A percentile compares a stretch with the other conserved stretches of the same genome.
Evolutionary conservation across 1,139 yeast genomes (phyloP).

Genomic region (Scheffersomyces segobiensis): DNA sequence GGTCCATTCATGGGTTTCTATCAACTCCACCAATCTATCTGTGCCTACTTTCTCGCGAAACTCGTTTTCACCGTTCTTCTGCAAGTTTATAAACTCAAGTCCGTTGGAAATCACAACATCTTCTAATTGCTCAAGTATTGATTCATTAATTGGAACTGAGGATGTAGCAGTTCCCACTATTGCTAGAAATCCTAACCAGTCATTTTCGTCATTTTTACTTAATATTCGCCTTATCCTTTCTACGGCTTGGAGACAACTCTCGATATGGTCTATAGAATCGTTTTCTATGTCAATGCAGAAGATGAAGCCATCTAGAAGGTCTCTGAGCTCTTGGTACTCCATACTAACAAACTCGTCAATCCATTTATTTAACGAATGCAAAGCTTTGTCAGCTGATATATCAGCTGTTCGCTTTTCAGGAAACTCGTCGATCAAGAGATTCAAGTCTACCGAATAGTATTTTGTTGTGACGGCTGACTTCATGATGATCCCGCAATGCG

Average conservation of each 20-base stretch:
- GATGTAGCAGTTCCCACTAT: slow-evolving; percentile 22
- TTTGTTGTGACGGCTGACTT: slow-evolving; percentile 30
- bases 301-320: slow-evolving; percentile 39
- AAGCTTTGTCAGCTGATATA: slow-evolving; percentile 6
- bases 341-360: slow-evolving; percentile 27
- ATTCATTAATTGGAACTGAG: slow-evolving; percentile 1
- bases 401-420: slow-evolving; percentile 21
- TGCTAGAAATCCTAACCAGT: slow-evolving; percentile 25
- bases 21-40: slow-evolving; percentile 33
- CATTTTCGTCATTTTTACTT: slow-evolving; percentile 9
- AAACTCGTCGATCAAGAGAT: slow-evolving; percentile 41
- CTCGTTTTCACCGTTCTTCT: slow-evolving; percentile 14
- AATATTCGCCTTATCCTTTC: slow-evolving; percentile 16
- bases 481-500: slow-evolving; percentile 42
- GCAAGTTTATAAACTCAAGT: slow-evolving; percentile 30
- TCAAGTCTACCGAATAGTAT: slow-evolving; percentile 32
- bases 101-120: slow-evolving; percentile 31
- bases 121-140: slow-evolving; percentile 23
- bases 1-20: slow-evolving; percentile 45
- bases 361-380: slow-evolving; percentile 28
- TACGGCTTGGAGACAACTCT: slow-evolving; percentile 15
- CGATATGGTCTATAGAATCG: slow-evolving; percentile 15
- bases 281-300: slow-evolving; percentile 30
- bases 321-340: slow-evolving; percentile 39
- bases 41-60: slow-evolving; percentile 18